Evolutionary conservation across 371 early-diverging fungal species (phyloP).

Genomic region (Mucor indicus): DNA sequence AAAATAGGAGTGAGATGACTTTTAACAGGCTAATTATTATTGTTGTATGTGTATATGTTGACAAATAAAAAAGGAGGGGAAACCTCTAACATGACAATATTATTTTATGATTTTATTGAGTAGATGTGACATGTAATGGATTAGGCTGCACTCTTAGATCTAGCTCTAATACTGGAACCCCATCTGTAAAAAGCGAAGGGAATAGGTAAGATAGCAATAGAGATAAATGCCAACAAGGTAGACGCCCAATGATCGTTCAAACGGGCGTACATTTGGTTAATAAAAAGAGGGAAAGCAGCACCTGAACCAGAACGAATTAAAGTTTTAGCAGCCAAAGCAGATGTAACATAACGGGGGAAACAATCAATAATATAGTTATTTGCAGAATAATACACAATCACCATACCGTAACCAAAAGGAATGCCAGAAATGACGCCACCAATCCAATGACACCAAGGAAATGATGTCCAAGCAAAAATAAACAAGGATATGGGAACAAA

Average conservation of each 20-base stretch:
- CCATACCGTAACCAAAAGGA: conserved; percentile 48
- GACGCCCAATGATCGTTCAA: conserved; percentile 41
- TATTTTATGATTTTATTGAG: too few relatives aligned
- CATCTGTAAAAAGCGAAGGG: conserved; percentile 44
- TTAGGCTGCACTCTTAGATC: conserved; percentile 27
- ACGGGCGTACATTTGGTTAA: conserved; percentile 37
- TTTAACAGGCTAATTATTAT: too few relatives aligned
- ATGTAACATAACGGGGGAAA: conserved; percentile 38
- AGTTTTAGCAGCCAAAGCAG: conserved; percentile 43
- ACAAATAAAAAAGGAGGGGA: neutral
- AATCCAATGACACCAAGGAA: conserved; percentile 41
- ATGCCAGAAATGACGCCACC: conserved; percentile 34
- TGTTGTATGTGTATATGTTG: neutral
- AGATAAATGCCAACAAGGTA: conserved; percentile 40
- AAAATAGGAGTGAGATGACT: too few relatives aligned
- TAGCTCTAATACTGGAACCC: conserved; percentile 34
- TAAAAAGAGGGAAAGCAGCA: conserved; percentile 46
- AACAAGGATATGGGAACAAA: conserved; percentile 43
- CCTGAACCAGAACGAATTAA: conserved; percentile 42
- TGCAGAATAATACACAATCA: conserved; percentile 34
- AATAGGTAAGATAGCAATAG: conserved; percentile 43
- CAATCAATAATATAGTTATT: conserved; percentile 48
- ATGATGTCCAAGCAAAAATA: conserved; percentile 46
- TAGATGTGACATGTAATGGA: neutral
- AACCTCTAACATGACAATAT: too few relatives aligned